A percentile compares a stretch with the other conserved stretches of the same genome.
These are phyloP conservation scores for Akebia trifoliata DNA, from an alignment of 164 flowering plant genomes.

Conservation along the genomic window DNA sequence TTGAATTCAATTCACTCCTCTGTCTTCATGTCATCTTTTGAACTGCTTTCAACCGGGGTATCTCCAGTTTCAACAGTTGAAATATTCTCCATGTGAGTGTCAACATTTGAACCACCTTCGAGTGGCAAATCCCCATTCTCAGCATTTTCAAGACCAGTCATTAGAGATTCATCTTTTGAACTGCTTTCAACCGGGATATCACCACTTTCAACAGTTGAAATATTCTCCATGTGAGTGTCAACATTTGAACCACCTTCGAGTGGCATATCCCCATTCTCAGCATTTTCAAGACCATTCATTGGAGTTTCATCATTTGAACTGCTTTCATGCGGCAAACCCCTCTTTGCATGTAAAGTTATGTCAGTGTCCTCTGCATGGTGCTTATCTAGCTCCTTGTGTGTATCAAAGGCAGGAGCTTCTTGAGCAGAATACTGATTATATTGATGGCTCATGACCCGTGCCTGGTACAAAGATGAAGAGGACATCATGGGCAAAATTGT, in stretches of 20 bases:
- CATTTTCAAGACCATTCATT: constrained; percentile 11
- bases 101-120: constrained; percentile 16
- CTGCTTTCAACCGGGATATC: constrained; percentile 10
- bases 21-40: constrained; percentile 17
- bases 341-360: constrained; percentile 8
- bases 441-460: constrained; percentile 20
- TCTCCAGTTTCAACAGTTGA: constrained; percentile 2
- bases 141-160: constrained; percentile 11
- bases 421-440: constrained; percentile 17
- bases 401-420: constrained; percentile 10
- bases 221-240: constrained; percentile 6
- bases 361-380: constrained; percentile 11
- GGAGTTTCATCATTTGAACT: constrained; percentile 12
- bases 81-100: constrained; percentile 1
- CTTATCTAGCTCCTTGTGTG: constrained; percentile 13
- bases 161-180: constrained; percentile 11
- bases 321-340: constrained; percentile 9
- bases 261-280: constrained; percentile 15
- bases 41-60: constrained; percentile 6
- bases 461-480: constrained; percentile 20
- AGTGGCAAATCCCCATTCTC: constrained; percentile 16
- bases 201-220: constrained; percentile 3
- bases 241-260: constrained; percentile 15
- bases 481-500: background rate
- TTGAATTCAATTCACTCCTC: constrained; percentile 19